Conservation (phyloP, 371 early-diverging fungal genomes). For the Mucor racemosus region DNA sequence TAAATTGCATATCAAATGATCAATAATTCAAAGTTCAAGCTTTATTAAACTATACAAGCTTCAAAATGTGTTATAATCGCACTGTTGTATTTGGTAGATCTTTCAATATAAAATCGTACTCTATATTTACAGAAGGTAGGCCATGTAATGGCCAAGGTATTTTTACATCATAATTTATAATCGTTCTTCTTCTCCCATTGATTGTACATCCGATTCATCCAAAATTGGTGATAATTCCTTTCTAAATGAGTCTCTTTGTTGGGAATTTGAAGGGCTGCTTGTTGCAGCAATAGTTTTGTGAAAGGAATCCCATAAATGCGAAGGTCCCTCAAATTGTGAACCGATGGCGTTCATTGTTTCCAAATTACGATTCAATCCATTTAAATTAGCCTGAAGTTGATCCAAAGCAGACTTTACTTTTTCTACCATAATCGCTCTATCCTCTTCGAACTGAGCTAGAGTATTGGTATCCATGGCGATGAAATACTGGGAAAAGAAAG, state of each 20-base stretch:
- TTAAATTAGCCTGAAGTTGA: conserved; percentile 53
- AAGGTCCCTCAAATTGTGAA: conserved; percentile 52
- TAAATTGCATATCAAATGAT: too few species aligned
- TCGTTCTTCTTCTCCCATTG: conserved; percentile 5
- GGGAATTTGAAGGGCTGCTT: background rate
- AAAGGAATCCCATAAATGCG: conserved; percentile 57
- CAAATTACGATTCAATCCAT: conserved; percentile 55
- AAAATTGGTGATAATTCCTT: background rate
- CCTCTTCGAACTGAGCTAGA: conserved; percentile 30
- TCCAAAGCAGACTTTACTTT: conserved; percentile 47
- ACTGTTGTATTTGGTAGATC: too few species aligned
- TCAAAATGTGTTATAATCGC: too few species aligned
- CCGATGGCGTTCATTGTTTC: conserved; percentile 62
- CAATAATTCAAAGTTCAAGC: too few species aligned
- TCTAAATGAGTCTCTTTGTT: background rate
- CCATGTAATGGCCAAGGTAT: background rate
- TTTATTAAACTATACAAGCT: too few species aligned
- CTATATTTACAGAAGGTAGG: too few species aligned
- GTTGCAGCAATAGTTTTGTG: conserved; percentile 29
- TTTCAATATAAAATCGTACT: too few species aligned
- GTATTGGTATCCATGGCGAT: conserved; percentile 2
- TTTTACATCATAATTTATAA: background rate
- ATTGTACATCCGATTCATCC: background rate
- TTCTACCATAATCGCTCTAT: conserved; percentile 28
- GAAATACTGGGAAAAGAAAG: background rate